A percentile compares a stretch with the other conserved stretches of the same genome.
Conservation (phyloP, 2,329 filamentous ascomycete genomes). For the Pyrenophora seminiperda region DNA sequence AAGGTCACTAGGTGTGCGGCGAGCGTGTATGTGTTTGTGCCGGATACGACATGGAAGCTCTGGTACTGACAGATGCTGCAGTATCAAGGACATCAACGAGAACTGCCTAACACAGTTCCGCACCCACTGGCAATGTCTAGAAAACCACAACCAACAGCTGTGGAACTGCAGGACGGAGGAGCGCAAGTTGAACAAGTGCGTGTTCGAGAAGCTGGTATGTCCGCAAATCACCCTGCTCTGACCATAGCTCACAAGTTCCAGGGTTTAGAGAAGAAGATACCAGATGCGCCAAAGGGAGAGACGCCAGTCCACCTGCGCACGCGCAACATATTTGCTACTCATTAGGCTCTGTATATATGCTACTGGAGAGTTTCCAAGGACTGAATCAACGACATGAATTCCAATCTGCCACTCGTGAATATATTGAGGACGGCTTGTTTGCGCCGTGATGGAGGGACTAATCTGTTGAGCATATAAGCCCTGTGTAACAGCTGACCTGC, state of each 20-base stretch:
- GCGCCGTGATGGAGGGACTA: conserved; percentile 15
- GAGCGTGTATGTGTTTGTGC: conserved; percentile 71
- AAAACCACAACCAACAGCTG: conserved; percentile 96
- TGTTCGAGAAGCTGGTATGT: conserved; percentile 91
- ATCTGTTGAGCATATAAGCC: conserved; percentile 4
- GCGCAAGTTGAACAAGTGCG: conserved; percentile 91
- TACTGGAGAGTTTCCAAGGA: conserved; percentile 21
- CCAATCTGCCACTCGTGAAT: conserved; percentile 2
- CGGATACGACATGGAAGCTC: not conserved
- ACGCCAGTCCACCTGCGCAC: conserved; percentile 56
- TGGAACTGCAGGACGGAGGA: conserved; percentile 92
- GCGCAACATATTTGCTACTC: conserved; percentile 50
- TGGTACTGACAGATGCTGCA: conserved; percentile 48
- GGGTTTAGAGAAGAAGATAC: conserved; percentile 60
- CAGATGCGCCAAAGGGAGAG: conserved; percentile 56
- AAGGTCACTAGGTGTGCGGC: conserved; percentile 95
- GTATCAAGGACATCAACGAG: conserved; percentile 94
- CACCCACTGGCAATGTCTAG: conserved; percentile 91
- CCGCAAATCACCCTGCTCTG: not conserved
- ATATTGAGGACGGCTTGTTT: conserved; percentile 14
- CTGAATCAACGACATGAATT: conserved; percentile 21
- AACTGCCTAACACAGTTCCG: conserved; percentile 91
- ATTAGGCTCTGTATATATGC: conserved; percentile 43
- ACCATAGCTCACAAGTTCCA: conserved; percentile 26
- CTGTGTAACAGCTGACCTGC: conserved; percentile 3